Base-by-base conservation (phyloP, 192 early-diverging fungal genomes). In the Lobulomyces angularis region DNA sequence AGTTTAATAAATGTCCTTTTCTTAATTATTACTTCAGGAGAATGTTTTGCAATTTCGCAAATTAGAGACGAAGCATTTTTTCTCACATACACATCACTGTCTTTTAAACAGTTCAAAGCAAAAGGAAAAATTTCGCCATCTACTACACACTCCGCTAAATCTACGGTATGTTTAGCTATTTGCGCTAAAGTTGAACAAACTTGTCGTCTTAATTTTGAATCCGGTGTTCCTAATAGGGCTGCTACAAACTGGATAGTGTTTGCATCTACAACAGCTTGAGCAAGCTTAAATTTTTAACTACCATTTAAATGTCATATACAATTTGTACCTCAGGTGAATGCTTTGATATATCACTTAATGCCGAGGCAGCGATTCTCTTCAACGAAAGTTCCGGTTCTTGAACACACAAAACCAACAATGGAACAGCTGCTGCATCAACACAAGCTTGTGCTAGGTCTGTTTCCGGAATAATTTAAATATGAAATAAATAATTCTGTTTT, bases 31-130 rank as follows among this genome's bases (percentile, higher is more conserved):
- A 72, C 71, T 53, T 75, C 72, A 6, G 65, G 65, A 3, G 69
- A 66, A 40, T 75, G 72, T 45, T 75, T 75, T 9, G 69, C 66
- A 52, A 75, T 62, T 37, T 75, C 72, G 34, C 72, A 75, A 30
- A 71, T 52, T 27, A 75, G 40, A 14, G 65, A 64, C 4, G 72
- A 65, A 8, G 69, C 64, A 38, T 68, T 65, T 56, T 66, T 73
- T 32, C 51, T 50, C 21, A 72, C 69, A 25, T 60, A 59, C 8
- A 45, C 58, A 30, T 75, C 72, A 11, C 51, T 43, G 34, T 72
- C 69, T 43, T 66, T 72, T 22, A 75, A 34, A 43, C 69, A 65
- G 16, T 49, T 55, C 27, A 72, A 38, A 19, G 62, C 66, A 37
- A 66, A 63, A 24, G 65, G 65, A 53, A 71, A 71, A 36, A 68